Percentiles rank a stretch among this genome's conserved stretches.
These are phyloP conservation scores for Podospora tetraspora DNA, from an alignment of 495 filamentous ascomycete species.

Conservation along the genomic window DNA sequence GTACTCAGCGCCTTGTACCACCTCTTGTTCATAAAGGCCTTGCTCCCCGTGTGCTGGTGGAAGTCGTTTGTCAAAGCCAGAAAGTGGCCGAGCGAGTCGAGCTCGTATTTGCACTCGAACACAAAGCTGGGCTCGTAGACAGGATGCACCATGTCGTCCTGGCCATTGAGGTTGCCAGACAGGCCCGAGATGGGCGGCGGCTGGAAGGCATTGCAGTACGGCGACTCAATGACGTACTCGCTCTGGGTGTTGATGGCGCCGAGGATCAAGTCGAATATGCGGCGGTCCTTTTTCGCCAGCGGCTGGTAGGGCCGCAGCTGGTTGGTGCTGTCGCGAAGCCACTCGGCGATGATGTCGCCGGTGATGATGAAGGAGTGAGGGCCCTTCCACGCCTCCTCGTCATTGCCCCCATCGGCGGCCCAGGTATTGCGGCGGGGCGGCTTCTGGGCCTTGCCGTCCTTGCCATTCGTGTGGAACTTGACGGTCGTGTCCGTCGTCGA, in stretches of 20 bases:
- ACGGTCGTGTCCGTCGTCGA: constrained; percentile 93
- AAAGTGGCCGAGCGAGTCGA: constrained; percentile 92
- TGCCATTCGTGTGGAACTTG: constrained; percentile 50
- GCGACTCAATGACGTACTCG: constrained; percentile 88
- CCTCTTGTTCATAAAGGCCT: constrained; percentile 66
- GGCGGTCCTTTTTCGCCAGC: constrained; percentile 71
- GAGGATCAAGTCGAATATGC: constrained; percentile 71
- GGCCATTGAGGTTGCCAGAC: constrained; percentile 60
- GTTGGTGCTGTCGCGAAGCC: constrained; percentile 96
- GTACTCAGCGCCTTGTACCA: constrained; percentile 79
- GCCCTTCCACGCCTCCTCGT: constrained; percentile 66
- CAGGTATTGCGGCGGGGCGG: constrained; percentile 1
- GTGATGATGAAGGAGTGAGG: constrained; percentile 94
- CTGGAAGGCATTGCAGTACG: constrained; percentile 98
- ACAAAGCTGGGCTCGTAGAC: constrained; percentile 75
- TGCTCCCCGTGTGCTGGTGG: constrained; percentile 70
- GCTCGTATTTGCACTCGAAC: constrained; percentile 98
- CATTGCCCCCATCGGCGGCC: constrained; percentile 19
- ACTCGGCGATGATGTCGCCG: constrained; percentile 98
- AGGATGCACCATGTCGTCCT: constrained; percentile 81
- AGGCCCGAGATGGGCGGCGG: constrained; percentile 79
- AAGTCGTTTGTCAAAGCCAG: constrained; percentile 82
- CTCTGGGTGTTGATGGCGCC: constrained; percentile 96
- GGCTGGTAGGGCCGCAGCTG: constrained; percentile 85
- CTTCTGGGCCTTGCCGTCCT: constrained; percentile 32